These are phyloP conservation scores for Sungouiozyma intestinalis DNA, from an alignment of 805 yeast genomes.

Conservation along the genomic window DNA sequence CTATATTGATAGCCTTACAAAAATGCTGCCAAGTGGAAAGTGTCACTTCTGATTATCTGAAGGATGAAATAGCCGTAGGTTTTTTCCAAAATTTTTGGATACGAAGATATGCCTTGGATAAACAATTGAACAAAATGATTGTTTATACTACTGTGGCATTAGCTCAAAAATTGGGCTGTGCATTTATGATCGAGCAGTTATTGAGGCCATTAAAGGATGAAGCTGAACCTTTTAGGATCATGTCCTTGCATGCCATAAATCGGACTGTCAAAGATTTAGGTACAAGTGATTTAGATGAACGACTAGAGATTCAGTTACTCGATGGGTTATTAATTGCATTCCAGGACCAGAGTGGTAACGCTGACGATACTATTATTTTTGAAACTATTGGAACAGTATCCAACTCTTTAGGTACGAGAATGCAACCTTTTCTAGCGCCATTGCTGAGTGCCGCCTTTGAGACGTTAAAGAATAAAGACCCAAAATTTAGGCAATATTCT, in stretches of 20 bases:
- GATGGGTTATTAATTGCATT: slow-evolving; percentile 76
- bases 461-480: slow-evolving; percentile 58
- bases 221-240: slow-evolving; percentile 64
- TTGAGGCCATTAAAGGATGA: slow-evolving; percentile 63
- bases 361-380: slow-evolving; percentile 38
- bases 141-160: slow-evolving; percentile 61
- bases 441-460: slow-evolving; percentile 64
- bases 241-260: slow-evolving; percentile 66
- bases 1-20: slow-evolving; percentile 58
- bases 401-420: slow-evolving; percentile 49
- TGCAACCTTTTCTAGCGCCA: slow-evolving; percentile 61
- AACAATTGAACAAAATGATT: slow-evolving; percentile 46
- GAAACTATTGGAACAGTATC: slow-evolving; percentile 57
- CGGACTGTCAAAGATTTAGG: slow-evolving; percentile 43
- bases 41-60: slow-evolving; percentile 40
- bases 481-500: slow-evolving; percentile 72
- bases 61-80: slow-evolving; percentile 43
- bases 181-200: slow-evolving; percentile 47
- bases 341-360: slow-evolving; percentile 60
- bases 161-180: slow-evolving; percentile 57
- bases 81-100: slow-evolving; percentile 74
- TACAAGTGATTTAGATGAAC: slow-evolving; percentile 48
- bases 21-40: slow-evolving; percentile 55
- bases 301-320: slow-evolving; percentile 53
- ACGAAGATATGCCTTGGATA: slow-evolving; percentile 66